Conservation (phyloP, 2,329 filamentous ascomycete species). For the Aspergillus sp. region DNA sequence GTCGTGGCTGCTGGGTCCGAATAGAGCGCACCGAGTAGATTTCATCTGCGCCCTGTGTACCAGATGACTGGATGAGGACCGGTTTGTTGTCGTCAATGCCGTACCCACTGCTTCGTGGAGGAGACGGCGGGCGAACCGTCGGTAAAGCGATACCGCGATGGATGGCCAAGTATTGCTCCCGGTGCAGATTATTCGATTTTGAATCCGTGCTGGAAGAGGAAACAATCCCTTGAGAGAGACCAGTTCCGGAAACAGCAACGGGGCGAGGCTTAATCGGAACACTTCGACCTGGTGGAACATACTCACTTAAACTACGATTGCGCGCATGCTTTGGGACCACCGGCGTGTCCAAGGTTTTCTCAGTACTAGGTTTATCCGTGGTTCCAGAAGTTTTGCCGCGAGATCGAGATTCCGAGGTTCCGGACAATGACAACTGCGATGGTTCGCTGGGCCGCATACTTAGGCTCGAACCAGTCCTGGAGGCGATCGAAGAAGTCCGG, state of each 20-base stretch:
- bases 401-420: constrained; percentile 30
- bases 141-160: constrained; percentile 68
- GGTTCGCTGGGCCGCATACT: constrained; percentile 38
- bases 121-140: constrained; percentile 69
- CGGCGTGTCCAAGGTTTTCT: constrained; percentile 12
- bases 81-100: constrained; percentile 52
- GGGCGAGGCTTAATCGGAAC: constrained; percentile 67
- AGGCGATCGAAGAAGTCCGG: constrained; percentile 42
- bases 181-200: constrained; percentile 54
- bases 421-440: constrained; percentile 32
- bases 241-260: constrained; percentile 67
- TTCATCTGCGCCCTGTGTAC: constrained; percentile 44
- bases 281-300: constrained; percentile 67
- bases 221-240: constrained; percentile 48
- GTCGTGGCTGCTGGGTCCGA: constrained; percentile 66
- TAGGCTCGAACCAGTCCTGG: constrained; percentile 37
- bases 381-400: constrained; percentile 44
- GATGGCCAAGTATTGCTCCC: constrained; percentile 78
- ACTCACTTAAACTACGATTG: constrained; percentile 87
- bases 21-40: constrained; percentile 70
- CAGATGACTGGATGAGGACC: constrained; percentile 22
- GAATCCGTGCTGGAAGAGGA: constrained; percentile 47
- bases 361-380: constrained; percentile 25
- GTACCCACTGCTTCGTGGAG: constrained; percentile 69
- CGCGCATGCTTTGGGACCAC: constrained; percentile 54